These are phyloP conservation scores for Exophiala alcalophila DNA, from an alignment of 2,329 filamentous ascomycete genomes.

Conservation along the genomic window DNA sequence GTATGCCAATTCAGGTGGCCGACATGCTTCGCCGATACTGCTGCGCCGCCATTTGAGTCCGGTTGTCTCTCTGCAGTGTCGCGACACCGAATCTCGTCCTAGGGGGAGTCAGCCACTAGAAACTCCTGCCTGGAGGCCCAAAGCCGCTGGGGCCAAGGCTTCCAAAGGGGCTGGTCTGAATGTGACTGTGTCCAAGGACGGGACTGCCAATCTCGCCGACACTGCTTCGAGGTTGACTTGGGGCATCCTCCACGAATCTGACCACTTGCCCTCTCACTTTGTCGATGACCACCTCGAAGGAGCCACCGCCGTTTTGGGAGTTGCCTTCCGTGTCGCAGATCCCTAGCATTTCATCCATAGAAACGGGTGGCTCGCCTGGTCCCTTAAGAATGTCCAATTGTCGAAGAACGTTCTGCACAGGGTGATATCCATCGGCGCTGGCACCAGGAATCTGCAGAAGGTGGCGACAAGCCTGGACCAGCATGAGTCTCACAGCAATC, in stretches of 20 bases:
- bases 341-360: constrained; percentile 68
- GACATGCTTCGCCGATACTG: constrained; percentile 21
- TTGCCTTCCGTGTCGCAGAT: constrained; percentile 92
- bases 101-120: constrained; percentile 27
- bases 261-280: constrained; percentile 40
- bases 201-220: constrained; percentile 71
- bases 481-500: constrained; percentile 66
- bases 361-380: constrained; percentile 55
- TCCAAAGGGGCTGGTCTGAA: constrained; percentile 21
- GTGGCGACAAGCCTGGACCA: constrained; percentile 74
- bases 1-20: constrained; percentile 6
- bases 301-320: constrained; percentile 81
- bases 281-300: constrained; percentile 66
- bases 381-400: constrained; percentile 65
- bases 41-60: constrained; percentile 5
- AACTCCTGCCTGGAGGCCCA: constrained; percentile 26
- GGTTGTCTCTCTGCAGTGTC: constrained; percentile 6
- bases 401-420: constrained; percentile 60
- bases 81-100: constrained; percentile 10
- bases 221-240: constrained; percentile 42
- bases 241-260: constrained; percentile 53
- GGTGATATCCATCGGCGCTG: constrained; percentile 63
- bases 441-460: constrained; percentile 43
- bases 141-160: constrained; percentile 22
- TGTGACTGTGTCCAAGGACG: constrained; percentile 35